Conservation (phyloP, 768 basidiomycete species). For the Agrocybe praecox region DNA sequence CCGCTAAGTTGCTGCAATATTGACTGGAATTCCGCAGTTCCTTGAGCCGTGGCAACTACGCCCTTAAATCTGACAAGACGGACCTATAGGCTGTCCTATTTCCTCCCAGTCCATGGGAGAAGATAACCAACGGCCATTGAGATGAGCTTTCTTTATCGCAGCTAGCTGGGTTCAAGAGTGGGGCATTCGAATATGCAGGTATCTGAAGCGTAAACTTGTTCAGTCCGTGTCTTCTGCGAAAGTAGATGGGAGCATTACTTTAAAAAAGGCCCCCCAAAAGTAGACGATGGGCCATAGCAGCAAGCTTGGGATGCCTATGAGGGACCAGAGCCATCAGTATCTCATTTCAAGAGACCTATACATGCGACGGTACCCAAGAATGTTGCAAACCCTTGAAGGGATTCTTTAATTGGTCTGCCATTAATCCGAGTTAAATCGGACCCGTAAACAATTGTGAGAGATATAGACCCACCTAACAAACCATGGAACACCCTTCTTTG, state of each 20-base stretch:
- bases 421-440: background rate
- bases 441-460: background rate
- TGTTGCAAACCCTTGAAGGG: constrained; percentile 48
- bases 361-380: constrained; percentile 43
- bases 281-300: constrained; percentile 53
- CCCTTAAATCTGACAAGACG: background rate
- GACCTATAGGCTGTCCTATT: constrained; percentile 72
- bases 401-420: constrained; percentile 44
- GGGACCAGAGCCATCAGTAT: background rate
- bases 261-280: constrained; percentile 50
- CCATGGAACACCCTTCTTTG: constrained; percentile 54
- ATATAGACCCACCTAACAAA: constrained; percentile 47
- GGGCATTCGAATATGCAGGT: constrained; percentile 58
- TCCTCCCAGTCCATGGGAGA: constrained; percentile 85
- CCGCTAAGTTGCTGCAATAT: constrained; percentile 71
- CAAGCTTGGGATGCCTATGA: constrained; percentile 39
- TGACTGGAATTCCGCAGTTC: constrained; percentile 42
- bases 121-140: constrained; percentile 80
- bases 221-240: background rate
- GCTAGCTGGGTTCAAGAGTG: constrained; percentile 44
- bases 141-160: constrained; percentile 15
- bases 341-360: background rate
- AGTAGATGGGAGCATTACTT: constrained; percentile 28
- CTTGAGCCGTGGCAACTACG: background rate
- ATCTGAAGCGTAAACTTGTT: constrained; percentile 36